Evolutionary conservation across 2,329 filamentous ascomycete species (phyloP), one percentile per base, ranked within the genome.

Genomic region (Moelleriella libera): DNA sequence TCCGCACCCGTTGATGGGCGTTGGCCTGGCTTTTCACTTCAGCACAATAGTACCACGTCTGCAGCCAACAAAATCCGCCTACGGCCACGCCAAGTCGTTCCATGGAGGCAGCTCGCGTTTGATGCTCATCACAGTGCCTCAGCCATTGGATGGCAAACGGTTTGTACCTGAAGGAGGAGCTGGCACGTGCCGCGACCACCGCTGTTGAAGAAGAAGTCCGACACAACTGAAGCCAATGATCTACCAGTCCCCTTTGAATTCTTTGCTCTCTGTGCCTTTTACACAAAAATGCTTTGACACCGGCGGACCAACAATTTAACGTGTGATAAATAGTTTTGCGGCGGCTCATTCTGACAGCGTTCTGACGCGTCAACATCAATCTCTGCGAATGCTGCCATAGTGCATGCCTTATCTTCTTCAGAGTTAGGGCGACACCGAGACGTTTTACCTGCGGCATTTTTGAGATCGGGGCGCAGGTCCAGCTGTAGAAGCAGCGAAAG

Each of bases 401-500:
- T 41, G 53, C 58, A 8, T 63, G 61, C 30, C 57, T 58, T 47
- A 65, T 58, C 46, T 67, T 67, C 45, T 60, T 61, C 2, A 63
- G 52, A 5, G 57, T 57, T 5, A 58, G 60, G 2, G 52, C 47
- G 5, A 55, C 55, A 42, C 55, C 60, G 45, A 67, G 52, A 14
- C 59, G 54, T n/a, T 63, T 60, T 4, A 54, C 50, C 1, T 50
- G 55, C 3, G 62, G 61, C 5, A 58, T 51, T 14, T 54, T 58
- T 9, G 59, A 55, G 31, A 50, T 57, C 11, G 64, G 63, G 6
- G 57, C 55, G 45, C 63, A 58, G 32, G 56, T 60, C 64, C 64
- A 67, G 39, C 58, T 58, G 41, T 56, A 56, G 47, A 67, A 67
- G 47, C 60, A 67, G 9, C 68, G 66, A 49, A 68, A 78, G 48